Conservation (phyloP, 768 basidiomycete species). For the Suillus clintonianus region DNA sequence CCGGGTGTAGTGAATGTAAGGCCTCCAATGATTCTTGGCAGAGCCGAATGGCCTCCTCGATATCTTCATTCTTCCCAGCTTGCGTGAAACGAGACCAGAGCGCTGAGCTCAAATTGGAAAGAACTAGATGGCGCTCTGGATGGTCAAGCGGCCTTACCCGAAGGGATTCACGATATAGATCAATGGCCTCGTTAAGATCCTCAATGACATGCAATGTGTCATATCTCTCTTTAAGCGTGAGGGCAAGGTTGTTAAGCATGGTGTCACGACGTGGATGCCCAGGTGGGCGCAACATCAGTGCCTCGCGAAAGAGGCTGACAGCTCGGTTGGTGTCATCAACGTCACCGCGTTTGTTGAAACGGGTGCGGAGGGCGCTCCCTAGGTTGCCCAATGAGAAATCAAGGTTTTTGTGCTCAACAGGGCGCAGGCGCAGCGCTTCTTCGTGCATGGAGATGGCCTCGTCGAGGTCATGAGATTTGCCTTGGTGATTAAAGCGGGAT, state of each 20-base stretch:
- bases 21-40: constrained; percentile 6
- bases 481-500: constrained; percentile 10
- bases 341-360: constrained; percentile 13
- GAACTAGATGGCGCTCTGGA: background rate
- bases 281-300: constrained; percentile 7
- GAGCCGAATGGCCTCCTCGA: constrained; percentile 22
- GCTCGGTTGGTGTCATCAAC: constrained; percentile 15
- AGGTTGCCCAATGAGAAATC: constrained; percentile 15
- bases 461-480: background rate
- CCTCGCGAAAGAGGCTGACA: background rate
- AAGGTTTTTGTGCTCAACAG: background rate
- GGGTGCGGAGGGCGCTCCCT: constrained; percentile 17
- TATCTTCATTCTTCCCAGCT: constrained; percentile 10
- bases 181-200: constrained; percentile 21
- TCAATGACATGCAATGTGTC: constrained; percentile 4
- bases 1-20: background rate
- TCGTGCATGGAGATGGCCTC: background rate
- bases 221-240: constrained; percentile 10
- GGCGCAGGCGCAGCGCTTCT: background rate
- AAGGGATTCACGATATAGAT: constrained; percentile 12
- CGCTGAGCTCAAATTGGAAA: constrained; percentile 11
- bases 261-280: constrained; percentile 4
- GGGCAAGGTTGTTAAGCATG: constrained; percentile 15
- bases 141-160: constrained; percentile 7
- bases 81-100: constrained; percentile 16